Evolutionary conservation across 495 filamentous ascomycete genomes (phyloP), one percentile per base, ranked within the genome.

Genomic region (Talaromyces borbonicus): DNA sequence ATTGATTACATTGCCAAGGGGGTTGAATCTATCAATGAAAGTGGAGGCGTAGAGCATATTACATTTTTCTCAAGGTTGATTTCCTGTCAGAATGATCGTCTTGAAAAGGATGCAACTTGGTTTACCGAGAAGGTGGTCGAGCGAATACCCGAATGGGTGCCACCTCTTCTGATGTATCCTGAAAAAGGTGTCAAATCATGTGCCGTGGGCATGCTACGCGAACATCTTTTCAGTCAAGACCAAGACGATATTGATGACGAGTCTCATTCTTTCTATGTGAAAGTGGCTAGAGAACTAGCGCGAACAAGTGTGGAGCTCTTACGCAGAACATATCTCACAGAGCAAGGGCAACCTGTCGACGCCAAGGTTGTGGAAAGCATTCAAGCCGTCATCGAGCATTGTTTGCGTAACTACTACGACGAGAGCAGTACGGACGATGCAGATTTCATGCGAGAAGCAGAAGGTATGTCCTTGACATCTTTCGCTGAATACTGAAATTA

Each of bases 101-200:
- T 68, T 3, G 49, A 53, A 4, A 52, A 65, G 27, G 55, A 58
- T 24, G 43, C 54, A 11, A 39, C 51, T 5, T 63, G 65, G 50
- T 72, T 78, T 37, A 52, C 54, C 38, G 56, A 53, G 19, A 55
- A 64, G 26, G 68, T 76, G 8, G 62, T 81, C n/a, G 66, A 76
- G 6, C 68, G 63, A 14, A 59, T 87, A 8, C 69, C 74, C 0
- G 60, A 72, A 26, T 89, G 83, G 81, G 80, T 69, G 1, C 85
- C 86, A 6, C 72, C 78, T 2, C 56, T 92, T 20, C 68, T 88
- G 15, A 74, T 75, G 35, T 83, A 81, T 51, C 71, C 63, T 14
- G 81, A 86, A 31, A 59, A 61, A 9, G 46, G 56, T 2, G 69
- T 85, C 19, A 75, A 77, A 18, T 57, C 62, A 12, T 63, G 66